Base-by-base conservation (phyloP, 2,329 filamentous ascomycete genomes). In the Incumbomyces delicatus region DNA sequence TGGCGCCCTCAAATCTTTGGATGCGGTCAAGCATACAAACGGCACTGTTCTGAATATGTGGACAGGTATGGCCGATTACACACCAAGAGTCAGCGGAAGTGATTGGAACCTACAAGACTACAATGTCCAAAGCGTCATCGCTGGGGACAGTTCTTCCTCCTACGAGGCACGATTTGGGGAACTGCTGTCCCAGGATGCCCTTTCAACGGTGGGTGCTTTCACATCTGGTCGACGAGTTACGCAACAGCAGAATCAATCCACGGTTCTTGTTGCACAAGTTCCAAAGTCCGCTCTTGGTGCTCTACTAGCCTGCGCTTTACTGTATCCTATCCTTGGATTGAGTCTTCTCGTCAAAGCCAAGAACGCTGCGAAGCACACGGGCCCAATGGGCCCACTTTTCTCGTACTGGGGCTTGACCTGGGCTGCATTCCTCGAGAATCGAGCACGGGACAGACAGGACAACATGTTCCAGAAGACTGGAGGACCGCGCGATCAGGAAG, bases 11-110 rank as follows among this genome's bases (percentile, higher is more conserved):
- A 29, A 42, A 20, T 43, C 50, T 39, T 44, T 49, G 34, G 39
- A 30, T 31, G 49, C 52, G 2, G 49, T 39, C 5, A 36, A 44
- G 18, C 53, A 50, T 1, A 46, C 49, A 2, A 55, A 57, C 35
- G 54, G 54, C 12, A 54, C 54, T 11, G 33, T 57, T 6, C 39
- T 52, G 14, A 53, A 57, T 32, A 50, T 57, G 14, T 57, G 53
- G 43, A 53, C 55, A 32, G 54, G 54, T 6, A 31, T 33, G 14
- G 31, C 35, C 20, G 12, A 41, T 11, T 55, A 55, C 41, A 45
- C 46, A 17, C 40, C 50, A 11, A 39, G 37, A 31, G 46, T 46
- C 14, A 46, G 40, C 30, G 50, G 44, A 30, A 51, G 50, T 39
- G 51, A 50, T 44, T 52, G 48, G n/a, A 41, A 52, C 34, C 40